Evolutionary conservation across 2,329 filamentous ascomycete genomes (phyloP).

Genomic region (Rhinocladiella similis): DNA sequence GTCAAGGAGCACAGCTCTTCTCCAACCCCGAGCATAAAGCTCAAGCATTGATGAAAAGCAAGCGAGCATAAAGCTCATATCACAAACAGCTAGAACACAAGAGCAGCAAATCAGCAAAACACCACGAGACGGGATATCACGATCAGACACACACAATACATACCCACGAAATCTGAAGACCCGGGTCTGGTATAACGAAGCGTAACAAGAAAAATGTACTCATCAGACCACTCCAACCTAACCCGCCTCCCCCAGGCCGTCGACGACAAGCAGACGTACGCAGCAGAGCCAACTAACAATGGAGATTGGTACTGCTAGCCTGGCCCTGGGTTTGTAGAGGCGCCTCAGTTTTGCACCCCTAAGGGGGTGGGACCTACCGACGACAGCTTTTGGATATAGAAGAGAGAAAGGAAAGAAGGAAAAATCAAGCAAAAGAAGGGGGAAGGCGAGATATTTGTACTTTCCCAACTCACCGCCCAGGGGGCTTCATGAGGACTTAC

Average conservation of each 20-base stretch:
- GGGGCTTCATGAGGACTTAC: too few species aligned
- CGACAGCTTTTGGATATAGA: not conserved
- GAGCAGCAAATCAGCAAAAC: not conserved
- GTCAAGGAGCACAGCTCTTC: slow-evolving; percentile 12
- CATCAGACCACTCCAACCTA: slow-evolving; percentile 1
- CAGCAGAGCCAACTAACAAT: slow-evolving; percentile 12
- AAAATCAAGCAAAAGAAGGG: not conserved
- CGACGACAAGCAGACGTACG: not conserved
- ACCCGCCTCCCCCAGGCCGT: not conserved
- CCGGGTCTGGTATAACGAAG: not conserved
- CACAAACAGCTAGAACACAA: too few species aligned
- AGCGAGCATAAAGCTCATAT: not conserved
- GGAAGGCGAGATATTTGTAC: not conserved
- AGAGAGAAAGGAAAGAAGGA: not conserved
- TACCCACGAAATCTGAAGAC: slow-evolving; percentile 1
- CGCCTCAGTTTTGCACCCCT: slow-evolving; percentile 8
- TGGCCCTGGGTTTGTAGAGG: not conserved
- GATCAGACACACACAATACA: too few species aligned
- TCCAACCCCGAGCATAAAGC: slow-evolving; percentile 24
- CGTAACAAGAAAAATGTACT: not conserved
- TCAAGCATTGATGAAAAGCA: slow-evolving; percentile 22
- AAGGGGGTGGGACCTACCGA: not conserved
- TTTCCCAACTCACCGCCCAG: not conserved
- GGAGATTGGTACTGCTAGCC: slow-evolving; percentile 7
- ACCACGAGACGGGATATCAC: not conserved